These are phyloP conservation scores for Stephania cephalantha DNA, from an alignment of 164 flowering plant species.

Conservation along the genomic window DNA sequence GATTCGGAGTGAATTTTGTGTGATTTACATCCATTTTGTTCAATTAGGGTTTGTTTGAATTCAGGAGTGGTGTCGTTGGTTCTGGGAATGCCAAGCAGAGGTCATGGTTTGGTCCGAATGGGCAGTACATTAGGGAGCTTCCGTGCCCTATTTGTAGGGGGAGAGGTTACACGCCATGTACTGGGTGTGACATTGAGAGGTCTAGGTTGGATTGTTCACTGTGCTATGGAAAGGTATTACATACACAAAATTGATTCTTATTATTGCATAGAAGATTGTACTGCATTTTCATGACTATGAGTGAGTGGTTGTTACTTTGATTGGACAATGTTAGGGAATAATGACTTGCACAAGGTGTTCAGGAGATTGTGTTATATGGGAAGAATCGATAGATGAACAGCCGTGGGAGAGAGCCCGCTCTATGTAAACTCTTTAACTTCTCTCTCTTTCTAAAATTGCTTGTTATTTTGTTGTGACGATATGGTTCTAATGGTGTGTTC, in stretches of 20 bases:
- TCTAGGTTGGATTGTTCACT: conserved; percentile 64
- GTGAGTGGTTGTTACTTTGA: neutral
- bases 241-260: neutral
- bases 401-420: conserved; percentile 96
- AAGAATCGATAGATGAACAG: conserved; percentile 84
- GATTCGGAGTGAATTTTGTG: too few relatives aligned
- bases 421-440: conserved; percentile 31
- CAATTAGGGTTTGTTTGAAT: neutral
- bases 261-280: neutral
- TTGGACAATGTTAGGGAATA: conserved; percentile 46
- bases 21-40: neutral
- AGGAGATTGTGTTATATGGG: conserved; percentile 95
- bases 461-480: neutral
- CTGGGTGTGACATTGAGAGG: conserved; percentile 86
- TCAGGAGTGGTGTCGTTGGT: conserved; percentile 40
- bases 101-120: conserved; percentile 97
- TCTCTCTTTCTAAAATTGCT: neutral
- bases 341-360: conserved; percentile 60
- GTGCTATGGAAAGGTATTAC: conserved; percentile 74
- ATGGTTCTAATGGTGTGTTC: too few relatives aligned
- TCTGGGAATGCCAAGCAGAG: conserved; percentile 34
- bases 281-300: neutral
- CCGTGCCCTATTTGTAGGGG: conserved; percentile 98
- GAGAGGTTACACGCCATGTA: conserved; percentile 84
- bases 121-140: conserved; percentile 86